Evolutionary conservation across 768 basidiomycete species (phyloP), one percentile per base, ranked within the genome.

Genomic region (Mycena metata): DNA sequence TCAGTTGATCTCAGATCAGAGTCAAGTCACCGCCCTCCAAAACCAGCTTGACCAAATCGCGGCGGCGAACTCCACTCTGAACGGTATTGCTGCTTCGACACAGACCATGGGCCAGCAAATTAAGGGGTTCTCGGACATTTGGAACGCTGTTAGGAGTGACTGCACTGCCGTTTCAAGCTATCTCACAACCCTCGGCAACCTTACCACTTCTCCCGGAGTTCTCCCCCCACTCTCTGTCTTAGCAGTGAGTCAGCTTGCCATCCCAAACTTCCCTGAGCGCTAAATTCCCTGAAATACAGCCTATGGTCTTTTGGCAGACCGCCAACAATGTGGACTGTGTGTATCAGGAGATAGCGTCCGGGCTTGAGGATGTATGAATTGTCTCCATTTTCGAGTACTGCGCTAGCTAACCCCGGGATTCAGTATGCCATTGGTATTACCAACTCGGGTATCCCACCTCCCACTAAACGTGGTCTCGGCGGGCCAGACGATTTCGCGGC

Each of bases 341-440:
- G 19, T 59, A 59, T 33, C 24, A 59, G 36, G 42, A 24, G 6
- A 13, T 59, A 7, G 24, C 58, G 12, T 46, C 16, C 2, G 58
- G 58, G 3, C 26, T 59, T 36, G 16, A 45, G 33, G 26, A 59
- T 30, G 58, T 59, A 19, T 11, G 58, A 12, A 9, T n/a, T 19
- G 17, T 59, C 19, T 59, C 43, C 30, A 13, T 47, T 30, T 2
- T 59, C 5, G 21, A 21, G 26, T 19, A 16, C 26, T 51, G 7
- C 13, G 2, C 45, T 10, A 47, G 12, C 26, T 45, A 59, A 33
- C 43, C 42, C 17, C n/a, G 42, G 26, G 6, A 19, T 21, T 6
- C 41, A 59, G 58, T 59, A 59, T 23, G 58, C 58, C 42, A 59
- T 47, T 47, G 58, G 58, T 3, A 45, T 59, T 30, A 30, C 58